Evolutionary conservation across 139 green algal species (phyloP), one percentile per base, ranked within the genome.

Genomic region (Ostreobium quekettii): DNA sequence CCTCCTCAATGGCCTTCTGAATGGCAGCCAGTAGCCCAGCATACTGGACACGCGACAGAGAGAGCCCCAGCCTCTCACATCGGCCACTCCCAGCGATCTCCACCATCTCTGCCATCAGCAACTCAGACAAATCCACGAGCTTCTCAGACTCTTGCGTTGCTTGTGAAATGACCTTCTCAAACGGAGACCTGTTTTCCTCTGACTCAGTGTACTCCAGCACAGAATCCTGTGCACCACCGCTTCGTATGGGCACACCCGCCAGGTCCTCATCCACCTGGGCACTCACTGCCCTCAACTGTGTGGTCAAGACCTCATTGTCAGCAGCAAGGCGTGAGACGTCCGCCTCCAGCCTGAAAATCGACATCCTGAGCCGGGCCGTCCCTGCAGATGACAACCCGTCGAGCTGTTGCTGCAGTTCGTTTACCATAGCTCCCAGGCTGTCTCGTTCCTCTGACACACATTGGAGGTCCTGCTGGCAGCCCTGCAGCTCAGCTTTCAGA

Each of bases 1-100:
- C 22, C 42, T 68, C 37, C 61, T 68, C 53, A 5, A 68, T 68
- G 36, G 61, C 61, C 53, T 68, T 68, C 36, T 68, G 61, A n/a
- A 68, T 53, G 11, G 61, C 61, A 7, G 61, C 61, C 35, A 68
- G 35, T 4, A 68, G 61, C 26, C 61, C 61, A 4, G 61, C 61
- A 29, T 68, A 68, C 36, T 68, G 61, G 35, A 68, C 36, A 29
- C 53, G 53, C 19, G 24, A 47, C 61, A 68, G 30, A 3, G 61
- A 68, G n/a, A 68, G 49, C 15, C 61, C 61, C 8, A 68, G 3
- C n/a, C n/a, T 56, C 53, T 36, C 35, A 57, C 22, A 19, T 48
- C 35, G 8, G 35, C 35, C 5, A 7, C 36, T 32, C 26, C 61
- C 49, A n/a, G n/a, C n/a, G n/a, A n/a, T n/a, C n/a, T 68, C 53